phyloP scores from a whole-genome alignment of 495 filamentous ascomycete genomes.

The Cenococcum geophilum region DNA sequence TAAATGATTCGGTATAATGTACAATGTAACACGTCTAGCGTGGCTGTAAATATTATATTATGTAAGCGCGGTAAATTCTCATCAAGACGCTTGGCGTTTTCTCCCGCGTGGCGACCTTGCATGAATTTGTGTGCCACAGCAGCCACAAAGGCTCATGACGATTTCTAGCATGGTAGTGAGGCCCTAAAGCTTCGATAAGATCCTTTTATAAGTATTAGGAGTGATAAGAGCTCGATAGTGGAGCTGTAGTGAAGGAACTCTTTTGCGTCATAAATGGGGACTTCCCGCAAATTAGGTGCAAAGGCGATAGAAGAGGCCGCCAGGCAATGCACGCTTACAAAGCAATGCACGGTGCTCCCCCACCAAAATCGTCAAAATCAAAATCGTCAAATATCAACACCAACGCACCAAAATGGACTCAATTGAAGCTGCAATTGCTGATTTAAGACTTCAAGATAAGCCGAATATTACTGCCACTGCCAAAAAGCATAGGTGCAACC shows the following conservation, averaged over 20 bases:
- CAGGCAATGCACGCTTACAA: no score
- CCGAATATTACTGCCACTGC: neutral
- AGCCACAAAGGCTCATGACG: neutral
- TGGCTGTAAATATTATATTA: neutral
- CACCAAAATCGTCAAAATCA: no score
- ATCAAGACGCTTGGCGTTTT: neutral
- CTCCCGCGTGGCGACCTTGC: neutral
- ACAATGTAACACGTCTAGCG: neutral
- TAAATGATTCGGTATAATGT: neutral
- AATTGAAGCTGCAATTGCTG: neutral
- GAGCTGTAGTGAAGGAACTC: neutral
- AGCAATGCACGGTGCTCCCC: no score
- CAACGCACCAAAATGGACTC: constrained; percentile 3
- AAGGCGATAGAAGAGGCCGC: no score
- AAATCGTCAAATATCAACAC: no score
- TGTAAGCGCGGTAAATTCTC: neutral
- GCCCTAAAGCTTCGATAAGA: neutral
- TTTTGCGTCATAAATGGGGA: neutral
- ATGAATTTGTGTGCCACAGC: no score
- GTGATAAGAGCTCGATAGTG: neutral
- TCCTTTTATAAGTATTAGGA: neutral
- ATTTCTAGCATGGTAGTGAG: neutral
- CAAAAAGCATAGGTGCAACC: neutral
- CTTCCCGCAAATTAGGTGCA: neutral
- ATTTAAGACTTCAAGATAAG: neutral